phyloP scores from a whole-genome alignment of 1,284 basidiomycete species.

The Boletellus sp. region DNA sequence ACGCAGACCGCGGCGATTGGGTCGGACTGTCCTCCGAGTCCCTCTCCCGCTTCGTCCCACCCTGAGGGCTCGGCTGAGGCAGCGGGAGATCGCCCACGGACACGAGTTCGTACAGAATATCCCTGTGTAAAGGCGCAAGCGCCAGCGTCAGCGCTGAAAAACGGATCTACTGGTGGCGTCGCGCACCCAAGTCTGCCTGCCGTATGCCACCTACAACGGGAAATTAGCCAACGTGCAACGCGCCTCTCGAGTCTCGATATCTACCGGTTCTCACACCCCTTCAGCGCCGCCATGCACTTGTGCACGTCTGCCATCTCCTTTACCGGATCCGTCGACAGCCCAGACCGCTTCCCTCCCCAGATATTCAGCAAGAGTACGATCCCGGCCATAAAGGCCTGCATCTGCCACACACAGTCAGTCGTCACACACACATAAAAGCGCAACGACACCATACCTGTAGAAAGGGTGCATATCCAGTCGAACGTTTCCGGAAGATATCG shows the following conservation, averaged over 20 bases:
- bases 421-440: no score
- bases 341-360: constrained; percentile 51
- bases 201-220: constrained; percentile 24
- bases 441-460: constrained; percentile 38
- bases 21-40: constrained; percentile 43
- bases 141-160: no score
- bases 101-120: constrained; percentile 65
- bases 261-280: constrained; percentile 33
- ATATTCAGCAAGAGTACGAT: constrained; percentile 52
- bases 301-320: constrained; percentile 60
- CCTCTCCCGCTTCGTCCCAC: constrained; percentile 58
- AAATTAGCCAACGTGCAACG: not conserved
- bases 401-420: constrained; percentile 15
- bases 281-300: constrained; percentile 55
- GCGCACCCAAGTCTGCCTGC: constrained; percentile 31
- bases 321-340: constrained; percentile 44
- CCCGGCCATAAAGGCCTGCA: constrained; percentile 44
- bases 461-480: constrained; percentile 33
- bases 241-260: not conserved
- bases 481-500: constrained; percentile 47
- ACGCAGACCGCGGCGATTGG: constrained; percentile 1
- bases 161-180: not conserved
- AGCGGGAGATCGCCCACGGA: constrained; percentile 63
- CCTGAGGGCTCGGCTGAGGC: constrained; percentile 45
- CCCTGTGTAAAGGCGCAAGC: constrained; percentile 39